Evolutionary conservation across 176 grass and related monocot species (phyloP).

Genomic region (Thalia dealbata): DNA sequence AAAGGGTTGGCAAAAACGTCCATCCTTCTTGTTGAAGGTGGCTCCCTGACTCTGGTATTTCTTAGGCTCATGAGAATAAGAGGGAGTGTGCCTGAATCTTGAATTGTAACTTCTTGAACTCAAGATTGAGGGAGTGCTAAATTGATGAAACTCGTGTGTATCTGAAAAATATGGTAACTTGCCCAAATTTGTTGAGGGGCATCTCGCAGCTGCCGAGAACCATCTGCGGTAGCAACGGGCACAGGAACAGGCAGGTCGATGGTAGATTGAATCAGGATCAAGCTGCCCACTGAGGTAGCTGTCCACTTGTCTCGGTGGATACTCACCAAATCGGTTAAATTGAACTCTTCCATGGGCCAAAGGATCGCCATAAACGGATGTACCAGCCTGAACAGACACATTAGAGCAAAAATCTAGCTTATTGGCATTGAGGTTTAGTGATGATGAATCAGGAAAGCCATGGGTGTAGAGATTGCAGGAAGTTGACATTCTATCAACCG

Average conservation of each 20-base stretch:
- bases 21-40: conserved; percentile 40
- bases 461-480: conserved; percentile 17
- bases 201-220: conserved; percentile 45
- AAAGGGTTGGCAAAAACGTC: conserved; percentile 43
- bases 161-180: conserved; percentile 35
- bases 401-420: conserved; percentile 22
- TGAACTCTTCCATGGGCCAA: conserved; percentile 23
- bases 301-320: conserved; percentile 25
- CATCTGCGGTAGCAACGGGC: conserved; percentile 50
- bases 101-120: conserved; percentile 37
- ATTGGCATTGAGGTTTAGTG: conserved; percentile 30
- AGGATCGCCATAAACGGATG: conserved; percentile 38
- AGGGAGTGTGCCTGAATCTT: conserved; percentile 26
- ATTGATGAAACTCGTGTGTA: conserved; percentile 28
- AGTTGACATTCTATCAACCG: conserved; percentile 19
- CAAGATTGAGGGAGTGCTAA: conserved; percentile 26
- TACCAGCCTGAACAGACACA: conserved; percentile 22
- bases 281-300: conserved; percentile 50
- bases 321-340: conserved; percentile 20
- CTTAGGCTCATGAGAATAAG: background rate
- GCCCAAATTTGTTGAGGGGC: conserved; percentile 27
- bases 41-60: conserved; percentile 20
- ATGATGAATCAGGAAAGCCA: conserved; percentile 27
- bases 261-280: conserved; percentile 59
- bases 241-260: conserved; percentile 69